Percentiles rank a stretch among this genome's conserved stretches.
Evolutionary conservation across 164 flowering plant genomes (phyloP).

Genomic region (Umbilicus rupestris): DNA sequence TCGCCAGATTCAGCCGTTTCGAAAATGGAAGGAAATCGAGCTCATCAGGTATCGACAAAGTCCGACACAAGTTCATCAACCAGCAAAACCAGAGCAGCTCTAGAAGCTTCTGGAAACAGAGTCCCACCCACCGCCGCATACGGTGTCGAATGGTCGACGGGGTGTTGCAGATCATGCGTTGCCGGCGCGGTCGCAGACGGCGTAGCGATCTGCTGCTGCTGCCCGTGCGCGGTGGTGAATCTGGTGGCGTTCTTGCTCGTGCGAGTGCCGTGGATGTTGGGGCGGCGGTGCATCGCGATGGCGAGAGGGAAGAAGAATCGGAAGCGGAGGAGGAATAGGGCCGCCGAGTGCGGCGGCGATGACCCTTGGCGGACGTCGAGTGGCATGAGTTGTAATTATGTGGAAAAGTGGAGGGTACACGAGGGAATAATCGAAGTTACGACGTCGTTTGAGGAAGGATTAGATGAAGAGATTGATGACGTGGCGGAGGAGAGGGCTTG

Average conservation of each 20-base stretch:
- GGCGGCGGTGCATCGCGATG: constrained; percentile 43
- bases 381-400: constrained; percentile 12
- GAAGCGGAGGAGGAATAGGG: not conserved
- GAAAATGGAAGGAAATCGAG: too few relatives aligned
- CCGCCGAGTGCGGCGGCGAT: not conserved
- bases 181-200: constrained; percentile 64
- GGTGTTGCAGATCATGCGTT: constrained; percentile 44
- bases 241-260: constrained; percentile 48
- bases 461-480: constrained; percentile 8
- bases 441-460: constrained; percentile 10
- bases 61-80: too few relatives aligned
- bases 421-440: constrained; percentile 15
- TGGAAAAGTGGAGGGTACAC: constrained; percentile 11
- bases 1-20: too few relatives aligned
- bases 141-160: constrained; percentile 27
- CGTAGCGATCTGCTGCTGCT: constrained; percentile 84
- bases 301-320: constrained; percentile 24
- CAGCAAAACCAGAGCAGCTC: too few relatives aligned
- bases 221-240: constrained; percentile 65
- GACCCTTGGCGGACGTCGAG: constrained; percentile 3
- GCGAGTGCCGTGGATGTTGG: constrained; percentile 56
- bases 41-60: too few relatives aligned
- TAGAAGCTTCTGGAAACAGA: too few relatives aligned
- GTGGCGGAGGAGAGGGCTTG: constrained; percentile 42
- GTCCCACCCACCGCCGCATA: too few relatives aligned